phyloP scores from a whole-genome alignment of 257 asterid species.

The Hygrophila difformis region DNA sequence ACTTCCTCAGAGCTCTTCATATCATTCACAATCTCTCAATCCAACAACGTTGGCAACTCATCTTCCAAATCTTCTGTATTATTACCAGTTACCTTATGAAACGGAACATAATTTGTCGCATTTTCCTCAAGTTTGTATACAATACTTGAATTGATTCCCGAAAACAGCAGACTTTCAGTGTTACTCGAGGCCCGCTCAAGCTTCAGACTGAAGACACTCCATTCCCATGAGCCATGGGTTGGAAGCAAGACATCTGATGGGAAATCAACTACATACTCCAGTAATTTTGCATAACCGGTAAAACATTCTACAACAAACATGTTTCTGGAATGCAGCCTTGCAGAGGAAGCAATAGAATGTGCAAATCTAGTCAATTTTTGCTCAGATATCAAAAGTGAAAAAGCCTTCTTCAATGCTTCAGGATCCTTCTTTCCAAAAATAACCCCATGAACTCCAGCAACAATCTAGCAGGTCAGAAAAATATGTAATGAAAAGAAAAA shows the following conservation, averaged over 20 bases:
- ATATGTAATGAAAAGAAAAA: constrained; percentile 10
- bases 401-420: constrained; percentile 51
- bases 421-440: constrained; percentile 50
- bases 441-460: constrained; percentile 82
- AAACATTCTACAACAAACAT: constrained; percentile 83
- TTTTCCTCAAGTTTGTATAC: constrained; percentile 68
- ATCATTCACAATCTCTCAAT: constrained; percentile 76
- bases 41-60: constrained; percentile 53
- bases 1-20: constrained; percentile 82
- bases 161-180: constrained; percentile 24
- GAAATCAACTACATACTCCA: constrained; percentile 68
- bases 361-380: constrained; percentile 59
- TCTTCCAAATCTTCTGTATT: constrained; percentile 26
- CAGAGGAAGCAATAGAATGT: constrained; percentile 63
- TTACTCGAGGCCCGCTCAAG: constrained; percentile 32
- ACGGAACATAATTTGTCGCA: constrained; percentile 24
- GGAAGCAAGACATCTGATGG: constrained; percentile 90
- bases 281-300: constrained; percentile 48
- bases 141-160: constrained; percentile 40
- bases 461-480: constrained; percentile 44
- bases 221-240: constrained; percentile 69
- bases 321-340: constrained; percentile 68
- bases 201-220: constrained; percentile 54
- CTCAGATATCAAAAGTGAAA: constrained; percentile 58
- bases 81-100: constrained; percentile 33